These are phyloP conservation scores for Rosa chinensis DNA, from an alignment of 306 rosid genomes.

Conservation along the genomic window DNA sequence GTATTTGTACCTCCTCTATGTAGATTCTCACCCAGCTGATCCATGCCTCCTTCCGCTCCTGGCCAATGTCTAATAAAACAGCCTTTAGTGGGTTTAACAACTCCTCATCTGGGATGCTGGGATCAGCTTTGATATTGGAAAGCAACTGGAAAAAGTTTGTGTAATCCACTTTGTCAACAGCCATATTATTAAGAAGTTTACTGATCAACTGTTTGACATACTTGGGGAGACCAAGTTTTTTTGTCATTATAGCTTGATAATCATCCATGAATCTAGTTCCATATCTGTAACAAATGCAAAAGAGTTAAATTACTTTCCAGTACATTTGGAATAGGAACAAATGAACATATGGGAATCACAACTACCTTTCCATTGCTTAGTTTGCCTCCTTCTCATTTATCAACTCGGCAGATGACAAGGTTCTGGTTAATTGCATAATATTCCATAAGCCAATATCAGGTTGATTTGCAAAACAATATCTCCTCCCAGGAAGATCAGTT, in stretches of 20 bases:
- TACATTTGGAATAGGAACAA: conserved; percentile 2
- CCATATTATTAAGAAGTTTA: conserved; percentile 90
- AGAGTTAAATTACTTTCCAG: conserved; percentile 4
- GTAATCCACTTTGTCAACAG: conserved; percentile 96
- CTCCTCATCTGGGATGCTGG: conserved; percentile 73
- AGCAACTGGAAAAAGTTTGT: conserved; percentile 85
- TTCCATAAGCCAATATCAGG: conserved; percentile 98
- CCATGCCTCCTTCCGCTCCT: conserved; percentile 97
- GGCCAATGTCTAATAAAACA: conserved; percentile 88
- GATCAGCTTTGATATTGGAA: conserved; percentile 82
- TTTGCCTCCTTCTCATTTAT: conserved; percentile 88
- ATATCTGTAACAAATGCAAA: conserved; percentile 55
- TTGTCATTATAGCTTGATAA: conserved; percentile 91
- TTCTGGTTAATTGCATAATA: conserved; percentile 70
- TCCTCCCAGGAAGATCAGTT: conserved; percentile 97
- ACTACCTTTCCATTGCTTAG: conserved; percentile 95
- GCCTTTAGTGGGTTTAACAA: conserved; percentile 84
- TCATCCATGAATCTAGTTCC: conserved; percentile 96
- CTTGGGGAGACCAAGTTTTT: conserved; percentile 91
- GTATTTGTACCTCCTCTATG: conserved; percentile 64
- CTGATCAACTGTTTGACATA: conserved; percentile 86
- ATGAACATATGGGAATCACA: conserved; percentile 19
- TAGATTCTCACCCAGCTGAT: conserved; percentile 78
- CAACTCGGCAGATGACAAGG: conserved; percentile 70
- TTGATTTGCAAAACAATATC: conserved; percentile 98